Conservation (phyloP, 306 rosid genomes). For the Rosa rugosa region DNA sequence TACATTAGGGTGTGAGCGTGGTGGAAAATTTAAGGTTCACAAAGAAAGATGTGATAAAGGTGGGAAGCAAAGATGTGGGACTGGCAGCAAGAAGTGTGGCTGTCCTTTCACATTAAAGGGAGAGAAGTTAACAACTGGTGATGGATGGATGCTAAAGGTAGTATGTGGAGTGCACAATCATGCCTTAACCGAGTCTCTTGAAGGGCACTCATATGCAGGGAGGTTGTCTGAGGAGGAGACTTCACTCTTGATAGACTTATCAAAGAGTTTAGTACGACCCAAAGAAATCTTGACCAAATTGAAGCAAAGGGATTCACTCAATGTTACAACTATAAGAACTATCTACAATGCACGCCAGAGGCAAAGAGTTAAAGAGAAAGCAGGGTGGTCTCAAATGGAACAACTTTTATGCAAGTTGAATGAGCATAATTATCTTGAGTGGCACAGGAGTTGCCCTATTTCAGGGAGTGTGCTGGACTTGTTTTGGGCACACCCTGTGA, state of each 20-base stretch:
- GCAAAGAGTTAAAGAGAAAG: slow-evolving; percentile 27
- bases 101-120: slow-evolving; percentile 35
- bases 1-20: slow-evolving; percentile 33
- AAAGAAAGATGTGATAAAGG: not conserved
- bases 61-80: slow-evolving; percentile 12
- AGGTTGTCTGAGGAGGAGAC: slow-evolving; percentile 23
- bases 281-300: slow-evolving; percentile 31
- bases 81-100: slow-evolving; percentile 33
- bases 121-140: slow-evolving; percentile 13
- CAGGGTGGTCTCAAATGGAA: slow-evolving; percentile 28
- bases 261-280: slow-evolving; percentile 31
- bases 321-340: slow-evolving; percentile 29
- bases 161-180: slow-evolving; percentile 33
- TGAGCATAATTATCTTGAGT: slow-evolving; percentile 13
- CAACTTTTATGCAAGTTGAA: slow-evolving; percentile 23
- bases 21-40: slow-evolving; percentile 30
- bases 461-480: slow-evolving; percentile 16
- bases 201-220: slow-evolving; percentile 32
- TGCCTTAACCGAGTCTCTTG: slow-evolving; percentile 17
- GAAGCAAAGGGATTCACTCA: slow-evolving; percentile 30
- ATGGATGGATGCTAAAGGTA: slow-evolving; percentile 34
- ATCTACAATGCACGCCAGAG: slow-evolving; percentile 35
- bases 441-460: slow-evolving; percentile 11
- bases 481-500: slow-evolving; percentile 26
- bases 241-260: slow-evolving; percentile 25